A percentile compares a stretch with the other conserved stretches of the same genome.
These are phyloP conservation scores for Flagelloscypha sp. DNA, from an alignment of 768 basidiomycete species.

Conservation along the genomic window DNA sequence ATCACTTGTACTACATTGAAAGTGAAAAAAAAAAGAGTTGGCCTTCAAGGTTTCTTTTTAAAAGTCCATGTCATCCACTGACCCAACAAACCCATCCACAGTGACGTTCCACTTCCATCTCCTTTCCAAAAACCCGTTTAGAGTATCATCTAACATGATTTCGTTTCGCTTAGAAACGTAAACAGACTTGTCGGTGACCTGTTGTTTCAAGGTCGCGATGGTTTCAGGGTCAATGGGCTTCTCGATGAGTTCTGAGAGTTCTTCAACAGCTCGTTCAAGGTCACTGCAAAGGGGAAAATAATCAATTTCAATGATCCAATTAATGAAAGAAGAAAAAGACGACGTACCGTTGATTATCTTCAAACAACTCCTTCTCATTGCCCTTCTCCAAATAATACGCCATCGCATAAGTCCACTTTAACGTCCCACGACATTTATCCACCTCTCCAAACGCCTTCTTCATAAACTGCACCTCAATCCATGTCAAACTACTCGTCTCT, in stretches of 20 bases:
- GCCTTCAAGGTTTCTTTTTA: too few relatives aligned
- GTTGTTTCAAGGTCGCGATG: constrained; percentile 76
- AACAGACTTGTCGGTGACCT: constrained; percentile 94
- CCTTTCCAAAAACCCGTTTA: constrained; percentile 79
- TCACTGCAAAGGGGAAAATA: constrained; percentile 48
- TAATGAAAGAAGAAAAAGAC: background rate
- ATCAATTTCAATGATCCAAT: background rate
- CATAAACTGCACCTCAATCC: constrained; percentile 99
- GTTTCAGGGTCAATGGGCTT: constrained; percentile 81
- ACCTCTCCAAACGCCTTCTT: constrained; percentile 95
- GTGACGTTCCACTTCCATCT: constrained; percentile 75
- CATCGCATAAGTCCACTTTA: constrained; percentile 99
- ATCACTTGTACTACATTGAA: too few relatives aligned
- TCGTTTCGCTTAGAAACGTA: constrained; percentile 96
- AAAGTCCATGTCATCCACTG: too few relatives aligned
- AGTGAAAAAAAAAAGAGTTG: too few relatives aligned
- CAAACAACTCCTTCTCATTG: constrained; percentile 92
- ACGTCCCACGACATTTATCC: constrained; percentile 83
- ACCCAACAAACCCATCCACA: constrained; percentile 72
- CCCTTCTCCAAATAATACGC: constrained; percentile 89
- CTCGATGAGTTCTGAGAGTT: constrained; percentile 88
- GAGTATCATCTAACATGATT: constrained; percentile 92
- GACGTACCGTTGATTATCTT: constrained; percentile 87
- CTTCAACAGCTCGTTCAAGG: constrained; percentile 90
- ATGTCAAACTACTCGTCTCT: constrained; percentile 80